Base-by-base conservation (phyloP, 202 grass and related monocot genomes). In the Zizania palustris region DNA sequence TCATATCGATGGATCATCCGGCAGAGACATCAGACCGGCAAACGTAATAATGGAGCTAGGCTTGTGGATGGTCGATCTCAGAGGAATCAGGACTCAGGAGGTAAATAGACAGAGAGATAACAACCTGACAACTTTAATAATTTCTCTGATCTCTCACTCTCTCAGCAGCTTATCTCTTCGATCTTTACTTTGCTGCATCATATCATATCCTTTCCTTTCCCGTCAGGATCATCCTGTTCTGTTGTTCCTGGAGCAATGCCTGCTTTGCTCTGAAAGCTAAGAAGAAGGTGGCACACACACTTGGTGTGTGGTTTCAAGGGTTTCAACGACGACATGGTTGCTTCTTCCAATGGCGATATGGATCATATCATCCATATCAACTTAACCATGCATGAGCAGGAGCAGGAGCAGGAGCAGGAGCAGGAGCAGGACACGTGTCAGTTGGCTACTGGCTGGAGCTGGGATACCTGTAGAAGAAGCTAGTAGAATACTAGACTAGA, bases 131-230 rank as follows among this genome's bases (percentile, higher is more conserved):
- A 54, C n/a, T 54, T 8, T 6, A 8, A 54, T 19, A 8, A 54
- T 18, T 19, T 53, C 8, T 46, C 57, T 80, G 69, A 75, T 59
- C 55, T 77, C 81, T 60, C 28, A 69, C 59, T 55, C 10, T 21
- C 9, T 19, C 22, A 46, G 11, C n/a, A n/a, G 84, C 80, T 89
- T 83, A 81, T 86, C 84, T 86, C 88, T 69, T n/a, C n/a, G n/a
- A n/a, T 88, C 61, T 77, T 85, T 54, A 34, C 45, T 65, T 9
- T 37, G 12, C 45, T 0, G n/a, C n/a, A n/a, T 11, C n/a, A n/a
- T n/a, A n/a, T n/a, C n/a, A n/a, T n/a, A n/a, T n/a, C n/a, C n/a
- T 46, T 0, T 11, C 28, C 64, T 81, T 88, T 88, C 69, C 69
- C 55, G 79, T 80, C 69, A 78, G 33, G n/a, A 73, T 69, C 42